A percentile compares a stretch with the other conserved stretches of the same genome.
Conservation (phyloP, 2,329 filamentous ascomycete species). For the Fusarium temperatum region DNA sequence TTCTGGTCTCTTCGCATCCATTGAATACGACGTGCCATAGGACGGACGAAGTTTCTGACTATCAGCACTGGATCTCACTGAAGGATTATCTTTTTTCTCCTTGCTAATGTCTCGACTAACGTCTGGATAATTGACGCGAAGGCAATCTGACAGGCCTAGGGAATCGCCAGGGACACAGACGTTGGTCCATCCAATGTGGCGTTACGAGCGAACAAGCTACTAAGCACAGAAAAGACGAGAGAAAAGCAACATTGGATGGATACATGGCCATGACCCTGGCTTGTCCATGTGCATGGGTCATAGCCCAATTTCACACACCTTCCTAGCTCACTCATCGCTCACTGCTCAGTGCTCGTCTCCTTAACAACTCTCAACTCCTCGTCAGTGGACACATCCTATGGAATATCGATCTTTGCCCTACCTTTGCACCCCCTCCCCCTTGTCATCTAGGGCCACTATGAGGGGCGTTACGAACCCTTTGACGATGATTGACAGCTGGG, state of each 20-base stretch:
- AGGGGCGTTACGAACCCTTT: slow-evolving; percentile 36
- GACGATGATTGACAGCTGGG: slow-evolving; percentile 34
- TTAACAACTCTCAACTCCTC: not conserved
- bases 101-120: not conserved
- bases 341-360: not conserved
- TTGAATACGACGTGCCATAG: not conserved
- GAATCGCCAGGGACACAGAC: slow-evolving; percentile 28
- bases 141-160: not conserved
- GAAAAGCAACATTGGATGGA: not conserved
- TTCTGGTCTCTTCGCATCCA: not conserved
- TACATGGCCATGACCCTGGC: not conserved
- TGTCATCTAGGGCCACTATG: slow-evolving; percentile 26
- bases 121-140: not conserved
- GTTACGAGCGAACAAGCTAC: slow-evolving; percentile 34
- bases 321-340: not conserved
- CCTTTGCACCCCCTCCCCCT: slow-evolving; percentile 35
- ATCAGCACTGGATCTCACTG: not conserved
- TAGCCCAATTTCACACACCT: slow-evolving; percentile 10
- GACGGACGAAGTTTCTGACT: not conserved
- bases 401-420: slow-evolving; percentile 32
- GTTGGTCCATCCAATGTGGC: slow-evolving; percentile 32
- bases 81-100: not conserved
- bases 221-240: slow-evolving; percentile 18
- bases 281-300: slow-evolving; percentile 34
- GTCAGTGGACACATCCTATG: slow-evolving; percentile 15